Percentiles rank a stretch among this genome's conserved stretches.
Conservation (phyloP, 176 grass and related monocot genomes). For the Chloris gayana region DNA sequence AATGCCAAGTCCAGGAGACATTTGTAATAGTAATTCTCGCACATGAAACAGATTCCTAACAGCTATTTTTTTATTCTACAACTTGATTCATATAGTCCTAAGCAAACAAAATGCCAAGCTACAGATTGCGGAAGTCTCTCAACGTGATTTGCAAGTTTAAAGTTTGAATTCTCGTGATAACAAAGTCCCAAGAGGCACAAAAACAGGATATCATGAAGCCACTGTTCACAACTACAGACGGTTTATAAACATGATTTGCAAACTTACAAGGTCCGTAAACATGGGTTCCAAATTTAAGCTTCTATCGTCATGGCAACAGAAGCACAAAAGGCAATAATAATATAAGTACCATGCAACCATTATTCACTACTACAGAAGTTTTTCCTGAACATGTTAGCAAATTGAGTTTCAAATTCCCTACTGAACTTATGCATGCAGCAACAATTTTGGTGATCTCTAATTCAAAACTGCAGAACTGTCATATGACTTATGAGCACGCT, state of each 20-base stretch:
- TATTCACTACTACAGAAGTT: neutral
- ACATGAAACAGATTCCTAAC: neutral
- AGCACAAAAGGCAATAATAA: neutral
- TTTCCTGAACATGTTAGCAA: neutral
- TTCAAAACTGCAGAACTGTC: neutral
- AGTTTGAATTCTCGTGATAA: neutral
- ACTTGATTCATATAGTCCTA: too few species aligned
- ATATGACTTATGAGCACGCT: neutral
- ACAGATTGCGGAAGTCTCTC: slow-evolving; percentile 1
- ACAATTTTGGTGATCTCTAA: too few species aligned
- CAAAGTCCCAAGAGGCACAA: slow-evolving; percentile 19
- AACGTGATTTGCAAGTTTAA: too few species aligned
- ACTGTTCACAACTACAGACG: too few species aligned
- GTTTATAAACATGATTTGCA: neutral
- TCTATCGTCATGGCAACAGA: neutral
- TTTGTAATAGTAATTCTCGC: neutral
- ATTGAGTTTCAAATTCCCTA: neutral
- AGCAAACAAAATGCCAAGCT: neutral
- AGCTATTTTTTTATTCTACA: too few species aligned
- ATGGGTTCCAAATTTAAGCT: neutral
- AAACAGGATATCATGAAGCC: neutral
- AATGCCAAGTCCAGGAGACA: neutral
- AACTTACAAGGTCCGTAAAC: neutral
- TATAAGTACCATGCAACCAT: neutral
- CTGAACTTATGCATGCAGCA: too few species aligned